phyloP scores from a whole-genome alignment of 495 filamentous ascomycete species.

The Aspergillus affinis region DNA sequence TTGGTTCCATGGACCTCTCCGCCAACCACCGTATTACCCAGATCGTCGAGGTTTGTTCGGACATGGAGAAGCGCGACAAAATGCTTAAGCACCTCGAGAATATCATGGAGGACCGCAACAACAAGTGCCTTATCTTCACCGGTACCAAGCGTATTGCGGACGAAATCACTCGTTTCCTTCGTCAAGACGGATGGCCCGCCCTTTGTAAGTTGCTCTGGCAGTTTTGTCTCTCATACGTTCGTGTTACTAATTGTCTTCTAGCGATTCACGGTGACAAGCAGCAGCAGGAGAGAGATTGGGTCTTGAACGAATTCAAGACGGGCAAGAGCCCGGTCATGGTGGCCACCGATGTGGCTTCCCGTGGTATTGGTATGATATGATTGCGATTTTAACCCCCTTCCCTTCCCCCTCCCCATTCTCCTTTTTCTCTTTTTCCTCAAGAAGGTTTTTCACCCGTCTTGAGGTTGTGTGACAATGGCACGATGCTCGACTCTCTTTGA shows the following conservation, averaged over 20 bases:
- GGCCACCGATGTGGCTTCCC: slow-evolving; percentile 93
- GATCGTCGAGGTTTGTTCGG: slow-evolving; percentile 91
- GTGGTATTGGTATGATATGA: slow-evolving; percentile 98
- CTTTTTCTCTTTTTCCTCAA: slow-evolving; percentile 31
- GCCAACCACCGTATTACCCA: slow-evolving; percentile 99
- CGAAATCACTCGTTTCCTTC: slow-evolving; percentile 97
- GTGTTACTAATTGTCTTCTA: slow-evolving; percentile 62
- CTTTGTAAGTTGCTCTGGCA: slow-evolving; percentile 66
- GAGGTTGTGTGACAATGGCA: slow-evolving; percentile 68
- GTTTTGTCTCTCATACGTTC: slow-evolving; percentile 44
- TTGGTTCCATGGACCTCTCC: slow-evolving; percentile 93
- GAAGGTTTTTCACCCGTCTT: slow-evolving; percentile 44
- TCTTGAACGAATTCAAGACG: slow-evolving; percentile 98
- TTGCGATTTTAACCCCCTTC: slow-evolving; percentile 51
- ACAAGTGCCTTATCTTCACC: slow-evolving; percentile 94
- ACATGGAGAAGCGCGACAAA: slow-evolving; percentile 95
- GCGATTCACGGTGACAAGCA: slow-evolving; percentile 99
- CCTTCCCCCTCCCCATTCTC: slow-evolving; percentile 36
- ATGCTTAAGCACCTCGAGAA: slow-evolving; percentile 98
- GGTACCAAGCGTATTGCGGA: slow-evolving; percentile 98
- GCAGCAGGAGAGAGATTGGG: slow-evolving; percentile 99
- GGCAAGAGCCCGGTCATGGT: slow-evolving; percentile 88
- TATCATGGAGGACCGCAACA: slow-evolving; percentile 92
- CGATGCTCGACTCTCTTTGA: slow-evolving; percentile 88
- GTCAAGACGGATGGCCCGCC: slow-evolving; percentile 98